Evolutionary conservation across 441 rosid species (phyloP).

Genomic region (Jatropha podagrica): DNA sequence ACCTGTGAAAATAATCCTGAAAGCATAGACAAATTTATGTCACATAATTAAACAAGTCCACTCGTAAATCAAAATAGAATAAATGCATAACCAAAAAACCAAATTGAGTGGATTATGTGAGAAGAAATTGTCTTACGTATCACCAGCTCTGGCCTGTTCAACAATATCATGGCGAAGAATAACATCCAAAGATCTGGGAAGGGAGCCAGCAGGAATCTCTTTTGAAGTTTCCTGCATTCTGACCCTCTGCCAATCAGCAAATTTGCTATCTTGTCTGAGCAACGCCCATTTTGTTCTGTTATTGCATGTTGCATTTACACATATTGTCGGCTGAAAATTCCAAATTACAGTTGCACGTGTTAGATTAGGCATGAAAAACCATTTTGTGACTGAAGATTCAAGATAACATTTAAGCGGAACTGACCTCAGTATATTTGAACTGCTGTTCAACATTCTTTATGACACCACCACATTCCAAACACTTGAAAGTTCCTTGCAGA

Average conservation of each 20-base stretch:
- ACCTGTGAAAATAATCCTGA: slow-evolving; percentile 92
- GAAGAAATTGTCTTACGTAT: slow-evolving; percentile 54
- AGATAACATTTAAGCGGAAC: not conserved
- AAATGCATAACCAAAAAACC: not conserved
- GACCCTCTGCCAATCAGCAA: slow-evolving; percentile 98
- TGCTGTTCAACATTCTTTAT: slow-evolving; percentile 91
- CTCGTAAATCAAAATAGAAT: not conserved
- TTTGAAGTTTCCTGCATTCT: slow-evolving; percentile 97
- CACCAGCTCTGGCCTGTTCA: slow-evolving; percentile 98
- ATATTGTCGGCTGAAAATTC: slow-evolving; percentile 73
- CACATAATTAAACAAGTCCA: not conserved
- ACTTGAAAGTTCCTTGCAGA: slow-evolving; percentile 82
- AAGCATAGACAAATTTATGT: slow-evolving; percentile 15
- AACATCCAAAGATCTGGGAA: slow-evolving; percentile 96
- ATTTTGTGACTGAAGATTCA: not conserved
- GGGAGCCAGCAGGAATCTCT: slow-evolving; percentile 97
- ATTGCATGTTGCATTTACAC: slow-evolving; percentile 64
- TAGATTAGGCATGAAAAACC: not conserved
- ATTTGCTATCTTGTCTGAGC: slow-evolving; percentile 93
- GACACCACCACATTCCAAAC: slow-evolving; percentile 79
- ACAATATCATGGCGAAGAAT: slow-evolving; percentile 96
- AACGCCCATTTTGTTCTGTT: slow-evolving; percentile 80
- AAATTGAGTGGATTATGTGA: not conserved
- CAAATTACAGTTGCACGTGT: not conserved
- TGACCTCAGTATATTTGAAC: slow-evolving; percentile 91